These are phyloP conservation scores for Clarireedia sp. DNA, from an alignment of 2,329 filamentous ascomycete species.

Conservation along the genomic window DNA sequence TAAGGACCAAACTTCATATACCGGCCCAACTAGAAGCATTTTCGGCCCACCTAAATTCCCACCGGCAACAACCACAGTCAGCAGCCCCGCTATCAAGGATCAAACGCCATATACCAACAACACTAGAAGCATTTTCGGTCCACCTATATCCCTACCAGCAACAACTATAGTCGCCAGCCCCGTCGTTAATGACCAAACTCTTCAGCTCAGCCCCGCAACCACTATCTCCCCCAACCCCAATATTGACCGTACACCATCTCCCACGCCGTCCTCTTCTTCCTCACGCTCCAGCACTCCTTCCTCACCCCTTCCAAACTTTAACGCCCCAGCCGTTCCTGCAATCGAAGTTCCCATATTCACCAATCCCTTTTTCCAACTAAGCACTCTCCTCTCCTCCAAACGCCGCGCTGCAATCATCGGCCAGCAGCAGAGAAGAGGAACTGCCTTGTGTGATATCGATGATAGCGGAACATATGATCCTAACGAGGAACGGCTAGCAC, in stretches of 20 bases:
- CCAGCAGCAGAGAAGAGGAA: conserved; percentile 9
- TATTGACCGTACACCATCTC: background rate
- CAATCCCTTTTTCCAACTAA: conserved; percentile 10
- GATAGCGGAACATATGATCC: conserved; percentile 26
- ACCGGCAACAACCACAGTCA: no score
- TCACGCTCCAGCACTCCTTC: conserved; percentile 14
- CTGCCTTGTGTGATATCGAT: conserved; percentile 22
- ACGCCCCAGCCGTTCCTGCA: conserved; percentile 14
- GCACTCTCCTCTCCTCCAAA: conserved; percentile 13
- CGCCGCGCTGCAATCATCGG: conserved; percentile 13
- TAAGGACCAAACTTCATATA: background rate
- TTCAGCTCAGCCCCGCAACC: background rate
- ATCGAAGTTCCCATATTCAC: conserved; percentile 17
- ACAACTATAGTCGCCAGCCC: background rate
- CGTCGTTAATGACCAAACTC: background rate
- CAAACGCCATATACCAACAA: background rate
- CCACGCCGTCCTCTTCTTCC: background rate
- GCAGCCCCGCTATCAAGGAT: no score
- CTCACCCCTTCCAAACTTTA: conserved; percentile 13
- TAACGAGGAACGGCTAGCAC: conserved; percentile 2
- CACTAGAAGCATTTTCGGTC: no score
- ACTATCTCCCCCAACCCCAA: background rate
- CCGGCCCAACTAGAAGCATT: no score
- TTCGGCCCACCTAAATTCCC: no score
- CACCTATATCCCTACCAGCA: background rate